Evolutionary conservation across 768 basidiomycete species (phyloP), one percentile per base, ranked within the genome.

Genomic region (Mycena vulgaris): DNA sequence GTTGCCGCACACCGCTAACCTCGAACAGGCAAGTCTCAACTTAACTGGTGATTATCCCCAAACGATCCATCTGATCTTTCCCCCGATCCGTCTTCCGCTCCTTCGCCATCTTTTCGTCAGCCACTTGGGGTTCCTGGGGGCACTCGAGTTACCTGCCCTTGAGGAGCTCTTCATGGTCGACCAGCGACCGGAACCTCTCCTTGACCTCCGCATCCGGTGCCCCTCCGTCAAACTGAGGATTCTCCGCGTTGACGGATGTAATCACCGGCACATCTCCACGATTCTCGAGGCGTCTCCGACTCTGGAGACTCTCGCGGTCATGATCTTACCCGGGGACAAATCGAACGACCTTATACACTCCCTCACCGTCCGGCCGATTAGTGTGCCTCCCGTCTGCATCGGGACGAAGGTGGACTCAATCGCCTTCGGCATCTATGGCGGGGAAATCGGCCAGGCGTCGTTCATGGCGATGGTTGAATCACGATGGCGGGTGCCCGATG

Each of bases 71-170:
- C 33, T 35, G 33, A 35, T 35, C 7, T 13, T 35, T 35, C 33
- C 13, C 7, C 33, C n/a, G 10, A 52, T 63, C 28, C 23, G 10
- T 9, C 68, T 69, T 25, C 30, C 62, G 7, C 39, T 17, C 49
- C 62, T 69, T 9, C 68, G 63, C 33, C 56, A 49, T 1, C 47
- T 69, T 37, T 69, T 58, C 48, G 17, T 63, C 35, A 63, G 53
- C 31, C 9, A 21, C 1, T 30, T 39, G 7, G 0, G 19, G 0
- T 39, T 42, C 30, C 30, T 69, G 23, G 6, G 52, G 28, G 37
- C 48, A 0, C 39, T 69, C 4, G 37, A 23, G 5, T 27, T 69
- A 1, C 68, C 68, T 23, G 53, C 47, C 0, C 55, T 69, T n/a
- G 31, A 69, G 33, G 52, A 57, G 7, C 56, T 57, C 5, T 57